Base-by-base conservation (phyloP, 78 protist genomes). In the Dictyostelium discoideum region DNA sequence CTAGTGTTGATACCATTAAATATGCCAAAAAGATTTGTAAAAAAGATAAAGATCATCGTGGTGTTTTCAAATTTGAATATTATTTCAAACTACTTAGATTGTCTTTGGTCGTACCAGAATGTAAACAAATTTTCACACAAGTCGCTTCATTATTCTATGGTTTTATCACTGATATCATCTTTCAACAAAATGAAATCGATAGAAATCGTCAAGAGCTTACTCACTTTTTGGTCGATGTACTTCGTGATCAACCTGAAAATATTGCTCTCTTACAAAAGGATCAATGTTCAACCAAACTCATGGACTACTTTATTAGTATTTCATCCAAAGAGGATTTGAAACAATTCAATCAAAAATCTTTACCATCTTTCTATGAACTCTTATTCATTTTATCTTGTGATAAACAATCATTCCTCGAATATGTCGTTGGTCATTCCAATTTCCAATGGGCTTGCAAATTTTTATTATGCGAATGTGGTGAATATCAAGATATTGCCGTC, bases 291-390 rank as follows among this genome's bases (percentile, higher is more conserved):
- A 40, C 4, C 11, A 89, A 89, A 65, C 39, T 89, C 9, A 89
- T 89, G 94, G 94, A 89, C 22, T 89, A 89, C 69, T 89, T 67
- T 40, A 89, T 89, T 29, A 80, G 87, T 69, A 89, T 89, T 7
- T 89, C 94, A 1, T 32, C 86, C 24, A 89, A 48, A 48, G 94
- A 89, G 16, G 94, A 89, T n/a, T 89, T 89, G 42, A 89, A 65
- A 48, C 76, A 79, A 42, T 89, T 80, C 69, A 89, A 89, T 54
- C 87, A 78, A 89, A 89, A 81, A 44, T 89, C 94, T 24, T 39
- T 89, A 8, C 94, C 94, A 24, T 42, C 37, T 22, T 81, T 89
- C 82, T 89, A 89, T 54, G 86, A 81, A 20, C 24, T 89, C 9
- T 26, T 89, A 54, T 89, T 40, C 16, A 16, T 40, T 8, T 18